Evolutionary conservation across 192 early-diverging fungal species (phyloP), one percentile per base, ranked within the genome.

Genomic region (Coemansia sp.): DNA sequence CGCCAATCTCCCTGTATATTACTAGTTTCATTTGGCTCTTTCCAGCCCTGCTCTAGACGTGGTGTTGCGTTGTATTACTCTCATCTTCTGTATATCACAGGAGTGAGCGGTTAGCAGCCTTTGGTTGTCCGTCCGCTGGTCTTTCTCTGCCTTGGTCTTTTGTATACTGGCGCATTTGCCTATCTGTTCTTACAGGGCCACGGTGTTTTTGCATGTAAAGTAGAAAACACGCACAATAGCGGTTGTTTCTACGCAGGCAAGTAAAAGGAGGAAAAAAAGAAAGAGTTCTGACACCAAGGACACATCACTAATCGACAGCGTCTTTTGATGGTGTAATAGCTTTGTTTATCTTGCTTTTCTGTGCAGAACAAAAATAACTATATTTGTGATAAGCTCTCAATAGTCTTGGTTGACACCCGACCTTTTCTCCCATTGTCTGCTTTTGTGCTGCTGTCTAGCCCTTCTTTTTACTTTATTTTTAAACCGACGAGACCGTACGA

Each of bases 181-280:
- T 15, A 56, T 56, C 26, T 56, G 10, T 10, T 56, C 13, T 32
- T 32, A 22, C 15, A 16, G 56, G 39, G 56, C 39, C 16, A 19
- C 49, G n/a, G 56, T 58, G 11, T 47, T 40, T 58, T 58, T 58
- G 56, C 56, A 10, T 39, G 56, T 36, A 16, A 58, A 58, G n/a
- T 40, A 58, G 15, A 26, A 58, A 58, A 40, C 56, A 58, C 56
- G 56, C 56, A 58, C 56, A 58, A 58, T 58, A 58, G 56, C 56
- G 56, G 39, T 58, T 58, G 56, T 58, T 58, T 58, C 15, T 58
- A 58, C 56, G 56, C 56, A 13, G 13, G 39, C 56, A 58, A 58
- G 22, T 6, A 58, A 36, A 26, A 26, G 26, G 26, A 26, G 26
- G 26, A 26, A 26, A 26, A 3, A 26, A 3, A 26, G 26, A 26